phyloP scores from a whole-genome alignment of 192 early-diverging fungal genomes.

The Backusella tuberculispora region DNA sequence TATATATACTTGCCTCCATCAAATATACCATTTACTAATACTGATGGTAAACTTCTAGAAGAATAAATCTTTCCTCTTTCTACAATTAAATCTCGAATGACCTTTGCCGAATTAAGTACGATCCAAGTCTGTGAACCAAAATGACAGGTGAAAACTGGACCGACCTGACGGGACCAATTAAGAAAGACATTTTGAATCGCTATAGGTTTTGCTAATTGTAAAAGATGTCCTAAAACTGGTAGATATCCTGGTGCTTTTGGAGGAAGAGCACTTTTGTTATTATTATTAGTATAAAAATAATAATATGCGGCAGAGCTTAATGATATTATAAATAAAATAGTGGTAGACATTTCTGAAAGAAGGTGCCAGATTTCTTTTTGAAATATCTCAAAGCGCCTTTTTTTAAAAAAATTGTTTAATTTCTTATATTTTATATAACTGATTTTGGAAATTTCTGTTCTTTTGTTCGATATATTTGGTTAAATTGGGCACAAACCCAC shows the following conservation, averaged over 20 bases:
- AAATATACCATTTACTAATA: constrained; percentile 31
- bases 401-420: not conserved
- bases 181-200: constrained; percentile 29
- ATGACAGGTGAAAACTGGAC: constrained; percentile 40
- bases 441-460: not conserved
- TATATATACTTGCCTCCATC: constrained; percentile 34
- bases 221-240: constrained; percentile 38
- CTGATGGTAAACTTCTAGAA: constrained; percentile 34
- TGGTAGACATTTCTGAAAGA: not conserved
- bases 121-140: constrained; percentile 38
- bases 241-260: constrained; percentile 30
- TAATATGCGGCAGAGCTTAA: not conserved
- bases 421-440: not conserved
- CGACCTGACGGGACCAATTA: constrained; percentile 32
- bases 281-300: not conserved
- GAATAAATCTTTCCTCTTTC: constrained; percentile 40
- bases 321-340: not conserved
- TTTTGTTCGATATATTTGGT: constrained; percentile 12
- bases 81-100: constrained; percentile 40
- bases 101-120: constrained; percentile 36
- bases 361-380: not conserved
- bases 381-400: not conserved
- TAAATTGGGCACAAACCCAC: not conserved
- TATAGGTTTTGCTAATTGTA: constrained; percentile 21
- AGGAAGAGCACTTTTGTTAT: constrained; percentile 5